These are phyloP conservation scores for Arctium lappa DNA, from an alignment of 129 eudicot genomes.

Conservation along the genomic window DNA sequence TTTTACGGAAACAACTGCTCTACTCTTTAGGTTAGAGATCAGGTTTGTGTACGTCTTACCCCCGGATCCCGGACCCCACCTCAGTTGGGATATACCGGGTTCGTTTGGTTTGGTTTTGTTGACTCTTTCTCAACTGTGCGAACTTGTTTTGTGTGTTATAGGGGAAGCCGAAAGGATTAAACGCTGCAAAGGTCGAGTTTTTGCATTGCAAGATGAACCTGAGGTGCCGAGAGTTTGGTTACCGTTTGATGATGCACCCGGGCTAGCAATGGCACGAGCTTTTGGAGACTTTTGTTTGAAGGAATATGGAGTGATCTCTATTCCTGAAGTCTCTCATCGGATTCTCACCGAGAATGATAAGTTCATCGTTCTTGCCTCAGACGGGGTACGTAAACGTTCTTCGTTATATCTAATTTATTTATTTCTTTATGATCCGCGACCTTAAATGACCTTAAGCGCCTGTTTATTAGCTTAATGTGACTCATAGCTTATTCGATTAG, in stretches of 20 bases:
- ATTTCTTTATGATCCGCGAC: background rate
- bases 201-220: constrained; percentile 99
- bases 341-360: constrained; percentile 73
- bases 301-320: constrained; percentile 93
- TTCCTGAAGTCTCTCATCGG: constrained; percentile 88
- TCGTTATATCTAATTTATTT: background rate
- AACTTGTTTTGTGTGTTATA: constrained; percentile 10
- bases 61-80: background rate
- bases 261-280: constrained; percentile 99
- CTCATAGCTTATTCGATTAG: no score
- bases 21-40: background rate
- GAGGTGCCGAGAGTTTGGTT: constrained; percentile 96
- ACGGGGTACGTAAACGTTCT: constrained; percentile 60
- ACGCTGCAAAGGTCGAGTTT: constrained; percentile 86
- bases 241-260: constrained; percentile 98
- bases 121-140: background rate
- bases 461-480: no score
- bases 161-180: constrained; percentile 97
- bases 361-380: constrained; percentile 93
- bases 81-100: background rate
- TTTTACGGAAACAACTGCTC: background rate
- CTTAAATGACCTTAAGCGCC: no score
- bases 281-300: constrained; percentile 97
- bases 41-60: background rate
- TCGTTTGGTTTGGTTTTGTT: background rate